Evolutionary conservation across 208 protist species (phyloP), one percentile per base, ranked within the genome.

Genomic region (Leishmania amazonensis): DNA sequence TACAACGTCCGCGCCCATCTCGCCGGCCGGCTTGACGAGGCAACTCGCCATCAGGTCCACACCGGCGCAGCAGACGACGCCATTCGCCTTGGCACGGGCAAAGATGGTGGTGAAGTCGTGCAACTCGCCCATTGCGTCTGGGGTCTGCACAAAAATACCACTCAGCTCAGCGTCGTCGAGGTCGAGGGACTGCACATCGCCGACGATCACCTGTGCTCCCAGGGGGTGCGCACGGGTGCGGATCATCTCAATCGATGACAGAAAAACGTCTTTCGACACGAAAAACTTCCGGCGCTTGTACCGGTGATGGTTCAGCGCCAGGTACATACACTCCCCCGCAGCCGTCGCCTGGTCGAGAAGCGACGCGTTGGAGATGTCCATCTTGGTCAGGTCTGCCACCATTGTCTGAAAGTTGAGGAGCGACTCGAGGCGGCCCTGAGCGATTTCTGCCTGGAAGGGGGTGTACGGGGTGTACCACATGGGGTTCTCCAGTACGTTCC

Each of bases 381-480:
- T 88, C 74, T 93, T 98, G 45, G 98, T 99, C 38, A 99, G 80
- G 81, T 99, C 99, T 4, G 80, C 79, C 38, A 99, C 87, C 92
- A 99, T 97, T 4, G 98, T 99, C 89, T 99, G 99, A 83, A 98
- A 99, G 89, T 99, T 99, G 47, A 99, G 90, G 9, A 99, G 89
- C 31, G 96, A 97, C 90, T 99, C 99, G 0, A 99, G 89, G 70
- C 99, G 95, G 11, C 99, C 99, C 91, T 99, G 98, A 40, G 93
- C 91, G 53, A 99, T 98, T 79, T 99, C 97, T 9, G 97, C 93
- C 87, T 98, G 95, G 89, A 99, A 99, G 13, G 99, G 99, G 35
- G 99, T 99, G 89, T 99, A 99, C 51, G 98, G 98, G 13, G 99
- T 99, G 90, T 99, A 99, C 99, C 99, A 99, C 49, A 94, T 97